Conservation (phyloP, 2,329 filamentous ascomycete genomes). For the Huntiella savannae region DNA sequence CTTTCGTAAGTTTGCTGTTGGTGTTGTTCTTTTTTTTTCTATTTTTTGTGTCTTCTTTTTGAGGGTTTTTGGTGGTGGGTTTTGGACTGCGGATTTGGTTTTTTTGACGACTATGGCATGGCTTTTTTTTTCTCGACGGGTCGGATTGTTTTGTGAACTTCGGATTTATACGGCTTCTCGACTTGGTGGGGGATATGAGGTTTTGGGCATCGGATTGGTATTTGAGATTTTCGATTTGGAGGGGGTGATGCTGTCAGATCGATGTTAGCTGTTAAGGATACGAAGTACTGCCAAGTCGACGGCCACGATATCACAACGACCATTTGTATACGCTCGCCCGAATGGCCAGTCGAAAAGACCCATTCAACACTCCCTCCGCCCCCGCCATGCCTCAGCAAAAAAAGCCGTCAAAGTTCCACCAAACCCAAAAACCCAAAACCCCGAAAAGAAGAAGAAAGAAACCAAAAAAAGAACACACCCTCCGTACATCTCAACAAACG, state of each 20-base stretch:
- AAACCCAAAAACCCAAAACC: background rate
- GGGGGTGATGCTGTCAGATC: background rate
- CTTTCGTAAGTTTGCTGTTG: constrained; percentile 32
- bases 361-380: too few relatives aligned
- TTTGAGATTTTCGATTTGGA: background rate
- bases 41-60: background rate
- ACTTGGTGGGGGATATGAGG: background rate
- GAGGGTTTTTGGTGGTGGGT: too few relatives aligned
- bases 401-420: background rate
- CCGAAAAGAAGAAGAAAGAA: background rate
- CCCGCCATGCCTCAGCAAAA: too few relatives aligned
- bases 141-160: too few relatives aligned
- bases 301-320: background rate
- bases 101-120: too few relatives aligned
- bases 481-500: constrained; percentile 14
- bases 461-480: constrained; percentile 3
- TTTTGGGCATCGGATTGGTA: background rate
- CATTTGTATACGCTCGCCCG: background rate
- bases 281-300: background rate
- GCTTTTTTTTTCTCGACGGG: too few relatives aligned
- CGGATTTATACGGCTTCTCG: too few relatives aligned
- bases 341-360: too few relatives aligned
- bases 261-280: background rate
- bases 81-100: too few relatives aligned
- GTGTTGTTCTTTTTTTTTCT: constrained; percentile 6